These are phyloP conservation scores for Elsinoe australis DNA, from an alignment of 2,329 filamentous ascomycete genomes.

Conservation along the genomic window DNA sequence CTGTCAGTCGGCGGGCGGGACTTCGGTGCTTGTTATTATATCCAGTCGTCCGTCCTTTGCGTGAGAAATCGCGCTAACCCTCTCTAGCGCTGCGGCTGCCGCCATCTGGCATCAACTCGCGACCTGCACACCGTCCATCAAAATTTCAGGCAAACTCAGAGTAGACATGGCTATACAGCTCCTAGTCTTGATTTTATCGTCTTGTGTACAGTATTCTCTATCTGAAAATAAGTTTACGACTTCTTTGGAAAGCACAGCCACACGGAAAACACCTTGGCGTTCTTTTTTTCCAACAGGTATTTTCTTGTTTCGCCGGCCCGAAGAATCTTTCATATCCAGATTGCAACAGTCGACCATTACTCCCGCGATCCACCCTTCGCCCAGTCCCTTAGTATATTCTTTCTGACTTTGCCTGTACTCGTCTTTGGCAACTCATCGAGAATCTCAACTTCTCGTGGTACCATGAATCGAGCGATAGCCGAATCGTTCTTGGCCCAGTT, in stretches of 20 bases:
- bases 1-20: not conserved
- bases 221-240: too few relatives aligned
- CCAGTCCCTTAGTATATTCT: constrained; percentile 87
- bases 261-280: not conserved
- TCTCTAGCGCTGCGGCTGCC: not conserved
- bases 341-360: constrained; percentile 5
- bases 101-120: constrained; percentile 10
- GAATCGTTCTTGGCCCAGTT: constrained; percentile 76
- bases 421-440: constrained; percentile 91
- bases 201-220: too few relatives aligned
- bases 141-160: constrained; percentile 1
- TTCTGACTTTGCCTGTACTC: constrained; percentile 91
- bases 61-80: too few relatives aligned
- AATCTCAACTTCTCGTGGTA: constrained; percentile 60
- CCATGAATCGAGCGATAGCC: constrained; percentile 86
- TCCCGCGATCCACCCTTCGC: constrained; percentile 50
- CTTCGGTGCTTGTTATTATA: not conserved
- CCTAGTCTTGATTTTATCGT: not conserved
- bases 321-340: constrained; percentile 16
- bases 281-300: too few relatives aligned
- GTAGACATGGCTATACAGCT: not conserved
- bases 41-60: too few relatives aligned
- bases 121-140: not conserved
- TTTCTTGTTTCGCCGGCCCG: constrained; percentile 5
- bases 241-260: too few relatives aligned